phyloP scores from a whole-genome alignment of 176 grass and related monocot species.

The Triticum urartu region DNA sequence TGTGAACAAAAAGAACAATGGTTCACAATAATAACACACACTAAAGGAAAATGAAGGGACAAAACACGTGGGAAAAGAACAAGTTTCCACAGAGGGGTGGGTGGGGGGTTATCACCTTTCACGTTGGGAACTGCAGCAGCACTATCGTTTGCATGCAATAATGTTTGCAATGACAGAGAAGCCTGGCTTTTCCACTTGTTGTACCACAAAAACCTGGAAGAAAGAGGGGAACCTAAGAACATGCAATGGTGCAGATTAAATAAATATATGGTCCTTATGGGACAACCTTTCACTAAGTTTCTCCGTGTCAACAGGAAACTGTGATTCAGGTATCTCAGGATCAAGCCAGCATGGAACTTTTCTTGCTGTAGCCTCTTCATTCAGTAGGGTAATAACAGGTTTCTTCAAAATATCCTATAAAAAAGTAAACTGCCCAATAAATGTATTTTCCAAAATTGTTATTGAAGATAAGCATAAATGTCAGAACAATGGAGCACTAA shows the following conservation, averaged over 20 bases:
- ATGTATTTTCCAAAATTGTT: conserved; percentile 1
- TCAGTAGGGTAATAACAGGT: conserved; percentile 62
- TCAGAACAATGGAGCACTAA: neutral
- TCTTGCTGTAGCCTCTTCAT: conserved; percentile 48
- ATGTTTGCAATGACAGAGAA: conserved; percentile 37
- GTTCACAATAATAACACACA: neutral
- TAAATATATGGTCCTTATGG: conserved; percentile 1
- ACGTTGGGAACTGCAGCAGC: conserved; percentile 29
- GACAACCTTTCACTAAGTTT: conserved; percentile 64
- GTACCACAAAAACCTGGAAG: conserved; percentile 74
- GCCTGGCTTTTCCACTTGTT: conserved; percentile 62
- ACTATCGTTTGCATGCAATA: conserved; percentile 20
- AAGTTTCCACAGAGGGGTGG: neutral
- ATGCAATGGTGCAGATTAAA: conserved; percentile 1
- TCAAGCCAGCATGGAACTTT: conserved; percentile 89
- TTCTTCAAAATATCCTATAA: conserved; percentile 60
- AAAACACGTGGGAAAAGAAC: neutral
- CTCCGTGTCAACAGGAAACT: conserved; percentile 65
- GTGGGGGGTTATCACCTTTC: conserved; percentile 37
- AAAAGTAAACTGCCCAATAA: conserved; percentile 21
- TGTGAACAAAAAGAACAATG: conserved; percentile 9
- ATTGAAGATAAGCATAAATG: conserved; percentile 4
- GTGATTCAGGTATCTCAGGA: conserved; percentile 52
- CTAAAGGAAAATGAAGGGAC: neutral
- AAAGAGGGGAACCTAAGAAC: conserved; percentile 20